phyloP scores from a whole-genome alignment of 257 asterid genomes.

The Echites panduratus region DNA sequence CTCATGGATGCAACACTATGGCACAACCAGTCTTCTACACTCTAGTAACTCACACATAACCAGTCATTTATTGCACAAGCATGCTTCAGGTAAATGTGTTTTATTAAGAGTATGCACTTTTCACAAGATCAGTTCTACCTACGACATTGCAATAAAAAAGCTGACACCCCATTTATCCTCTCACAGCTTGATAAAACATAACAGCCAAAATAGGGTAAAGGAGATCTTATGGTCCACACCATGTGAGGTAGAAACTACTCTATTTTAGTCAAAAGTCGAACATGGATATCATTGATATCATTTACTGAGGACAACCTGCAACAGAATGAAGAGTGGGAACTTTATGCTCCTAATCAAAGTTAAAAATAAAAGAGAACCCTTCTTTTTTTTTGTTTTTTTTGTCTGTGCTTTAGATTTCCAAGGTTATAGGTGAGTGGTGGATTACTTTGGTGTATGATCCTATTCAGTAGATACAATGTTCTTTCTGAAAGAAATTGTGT shows the following conservation, averaged over 20 bases:
- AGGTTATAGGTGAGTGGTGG: neutral
- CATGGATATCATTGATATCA: constrained; percentile 49
- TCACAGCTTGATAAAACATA: constrained; percentile 60
- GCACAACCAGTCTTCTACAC: neutral
- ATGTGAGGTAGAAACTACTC: constrained; percentile 46
- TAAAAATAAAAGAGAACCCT: neutral
- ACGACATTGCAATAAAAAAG: constrained; percentile 48
- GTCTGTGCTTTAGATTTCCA: neutral
- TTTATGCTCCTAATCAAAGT: neutral
- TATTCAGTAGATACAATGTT: neutral
- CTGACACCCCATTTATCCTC: constrained; percentile 64
- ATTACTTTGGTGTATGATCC: neutral
- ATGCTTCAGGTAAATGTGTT: neutral
- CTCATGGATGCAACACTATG: neutral
- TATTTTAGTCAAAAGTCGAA: constrained; percentile 63
- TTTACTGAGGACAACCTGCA: constrained; percentile 74
- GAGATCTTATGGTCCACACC: neutral
- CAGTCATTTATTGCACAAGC: neutral
- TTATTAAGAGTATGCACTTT: neutral
- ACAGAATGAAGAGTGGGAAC: constrained; percentile 10
- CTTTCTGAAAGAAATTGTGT: neutral
- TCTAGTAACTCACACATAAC: neutral
- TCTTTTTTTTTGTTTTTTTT: no score
- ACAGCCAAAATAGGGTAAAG: constrained; percentile 40
- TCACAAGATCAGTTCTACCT: constrained; percentile 18